phyloP scores from a whole-genome alignment of 208 protist species.

The Trypanosoma theileri region DNA sequence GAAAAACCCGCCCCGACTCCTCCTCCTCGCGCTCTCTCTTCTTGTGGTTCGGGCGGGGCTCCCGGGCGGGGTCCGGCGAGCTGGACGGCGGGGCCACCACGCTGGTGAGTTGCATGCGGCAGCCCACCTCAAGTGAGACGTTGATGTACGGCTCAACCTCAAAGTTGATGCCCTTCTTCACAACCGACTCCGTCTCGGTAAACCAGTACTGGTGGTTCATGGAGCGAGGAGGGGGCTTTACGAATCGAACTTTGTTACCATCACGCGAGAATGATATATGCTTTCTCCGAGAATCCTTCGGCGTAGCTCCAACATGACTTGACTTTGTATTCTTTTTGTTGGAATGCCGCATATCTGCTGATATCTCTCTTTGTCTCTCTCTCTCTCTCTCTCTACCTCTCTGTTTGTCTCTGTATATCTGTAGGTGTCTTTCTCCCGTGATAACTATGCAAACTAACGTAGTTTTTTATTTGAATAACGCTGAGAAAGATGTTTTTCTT shows the following conservation, averaged over 20 bases:
- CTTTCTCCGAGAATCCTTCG: conserved; percentile 12
- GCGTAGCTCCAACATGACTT: no score
- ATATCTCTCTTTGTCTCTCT: background rate
- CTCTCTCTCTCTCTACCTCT: no score
- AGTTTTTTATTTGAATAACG: no score
- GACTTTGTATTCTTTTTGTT: background rate
- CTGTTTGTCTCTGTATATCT: background rate
- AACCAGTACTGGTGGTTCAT: conserved; percentile 85
- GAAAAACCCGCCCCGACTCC: conserved; percentile 12
- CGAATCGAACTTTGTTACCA: conserved; percentile 68
- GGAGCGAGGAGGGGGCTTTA: conserved; percentile 68
- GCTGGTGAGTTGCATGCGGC: conserved; percentile 68
- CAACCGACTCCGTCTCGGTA: conserved; percentile 60
- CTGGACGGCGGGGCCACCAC: conserved; percentile 35
- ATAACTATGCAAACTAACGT: no score
- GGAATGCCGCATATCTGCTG: conserved; percentile 3
- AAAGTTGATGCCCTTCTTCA: conserved; percentile 75
- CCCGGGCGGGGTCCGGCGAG: background rate
- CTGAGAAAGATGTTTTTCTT: no score
- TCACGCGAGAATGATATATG: conserved; percentile 63
- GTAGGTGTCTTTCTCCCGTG: no score
- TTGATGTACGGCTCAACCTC: conserved; percentile 70
- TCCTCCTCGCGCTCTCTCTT: background rate
- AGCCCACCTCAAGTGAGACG: conserved; percentile 63
- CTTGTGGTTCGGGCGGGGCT: background rate